Base-by-base conservation (phyloP, 2,329 filamentous ascomycete genomes). In the Magnaporthiopsis incrustans region DNA sequence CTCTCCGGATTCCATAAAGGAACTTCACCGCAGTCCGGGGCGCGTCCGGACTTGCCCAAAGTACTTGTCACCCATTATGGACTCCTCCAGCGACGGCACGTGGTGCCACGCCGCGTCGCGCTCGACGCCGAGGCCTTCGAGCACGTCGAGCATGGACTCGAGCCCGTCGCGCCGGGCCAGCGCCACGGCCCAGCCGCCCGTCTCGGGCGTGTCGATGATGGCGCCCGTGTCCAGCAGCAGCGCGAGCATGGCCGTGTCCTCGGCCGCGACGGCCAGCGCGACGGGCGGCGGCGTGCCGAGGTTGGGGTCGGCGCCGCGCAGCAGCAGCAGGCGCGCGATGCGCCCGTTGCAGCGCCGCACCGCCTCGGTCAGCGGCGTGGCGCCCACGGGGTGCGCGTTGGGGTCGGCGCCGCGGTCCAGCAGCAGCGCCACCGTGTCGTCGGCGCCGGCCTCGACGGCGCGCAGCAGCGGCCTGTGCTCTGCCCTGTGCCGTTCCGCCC, bases 171-270 rank as follows among this genome's bases (percentile, higher is more conserved):
- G 12, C 5, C 57, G 4, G n/a, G 60, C 60, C 22, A 62, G 27
- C 26, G 44, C 27, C 44, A n/a, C 56, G 15, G 60, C 60, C 60
- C 60, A 62, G 22, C 60, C 60, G 25, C 60, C 60, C 4, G 44
- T 57, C 38, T 62, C 44, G 44, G 60, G 44, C 38, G 60, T 62
- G 60, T 62, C 60, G 8, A 62, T 5, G 11, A 26, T 8, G 18
- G 60, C 60, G 44, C 60, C 60, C 38, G 27, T n/a, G 4, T 30
- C 18, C 14, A 38, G 26, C 10, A 62, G 60, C 10, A 57, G n/a
- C 8, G 22, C 10, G n/a, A 62, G 18, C 60, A 62, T 62, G 25
- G 38, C 44, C 44, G 5, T 11, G 60, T 62, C n/a, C 26, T 57
- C 44, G 44, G 14, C 27, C 60, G 27, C 22, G 8, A 62, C 44